Percentiles rank a stretch among this genome's conserved stretches.
Evolutionary conservation across 805 yeast species (phyloP).

Genomic region (Yamadazyma sp.): DNA sequence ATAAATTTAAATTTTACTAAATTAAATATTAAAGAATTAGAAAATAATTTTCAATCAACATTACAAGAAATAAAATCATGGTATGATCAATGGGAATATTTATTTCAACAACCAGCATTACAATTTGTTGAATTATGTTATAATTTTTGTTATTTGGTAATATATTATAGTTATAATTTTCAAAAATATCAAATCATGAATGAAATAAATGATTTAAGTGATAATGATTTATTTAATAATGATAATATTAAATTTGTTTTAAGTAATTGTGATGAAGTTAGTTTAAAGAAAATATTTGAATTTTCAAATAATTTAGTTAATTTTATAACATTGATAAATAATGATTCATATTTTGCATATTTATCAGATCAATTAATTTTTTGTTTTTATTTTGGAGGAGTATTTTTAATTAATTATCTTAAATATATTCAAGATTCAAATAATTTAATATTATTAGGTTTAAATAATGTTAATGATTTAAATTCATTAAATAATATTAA

Average conservation of each 20-base stretch:
- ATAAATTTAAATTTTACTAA: slow-evolving; percentile 19
- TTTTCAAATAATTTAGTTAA: slow-evolving; percentile 43
- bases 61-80: slow-evolving; percentile 53
- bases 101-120: slow-evolving; percentile 66
- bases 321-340: slow-evolving; percentile 37
- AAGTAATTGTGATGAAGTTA: slow-evolving; percentile 20
- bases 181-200: slow-evolving; percentile 15
- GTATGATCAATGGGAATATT: slow-evolving; percentile 67
- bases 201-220: slow-evolving; percentile 7
- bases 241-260: slow-evolving; percentile 23
- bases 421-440: slow-evolving; percentile 8
- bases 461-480: slow-evolving; percentile 9
- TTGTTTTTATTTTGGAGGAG: slow-evolving; percentile 42
- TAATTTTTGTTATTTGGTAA: slow-evolving; percentile 55
- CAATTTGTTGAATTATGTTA: slow-evolving; percentile 74
- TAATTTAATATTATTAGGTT: slow-evolving; percentile 5
- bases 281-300: slow-evolving; percentile 33
- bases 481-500: slow-evolving; percentile 14
- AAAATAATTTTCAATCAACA: slow-evolving; percentile 30
- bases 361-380: slow-evolving; percentile 71
- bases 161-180: slow-evolving; percentile 40
- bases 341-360: slow-evolving; percentile 61
- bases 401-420: slow-evolving; percentile 31
- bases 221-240: slow-evolving; percentile 14
- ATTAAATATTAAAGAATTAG: slow-evolving; percentile 15